Conservation (phyloP, 768 basidiomycete genomes). For the Lactarius evosmus region DNA sequence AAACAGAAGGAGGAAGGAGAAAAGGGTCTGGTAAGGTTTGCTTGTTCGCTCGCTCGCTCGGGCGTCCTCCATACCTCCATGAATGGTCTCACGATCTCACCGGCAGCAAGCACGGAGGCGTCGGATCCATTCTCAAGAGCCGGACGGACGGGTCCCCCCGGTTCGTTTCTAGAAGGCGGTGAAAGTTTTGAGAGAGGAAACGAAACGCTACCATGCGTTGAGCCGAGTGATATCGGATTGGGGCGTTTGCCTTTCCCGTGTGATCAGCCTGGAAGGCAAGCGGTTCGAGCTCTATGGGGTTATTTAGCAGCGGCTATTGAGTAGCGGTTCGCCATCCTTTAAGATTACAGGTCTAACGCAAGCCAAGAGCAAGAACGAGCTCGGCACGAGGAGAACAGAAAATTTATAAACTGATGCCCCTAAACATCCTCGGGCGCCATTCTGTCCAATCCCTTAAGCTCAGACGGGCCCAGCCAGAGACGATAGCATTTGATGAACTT, state of each 20-base stretch:
- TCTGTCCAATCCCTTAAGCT: not conserved
- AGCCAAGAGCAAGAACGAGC: not conserved
- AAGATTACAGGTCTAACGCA: not conserved
- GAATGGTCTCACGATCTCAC: not conserved
- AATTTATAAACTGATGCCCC: not conserved
- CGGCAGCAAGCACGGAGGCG: not conserved
- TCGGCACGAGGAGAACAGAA: not conserved
- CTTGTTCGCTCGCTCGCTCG: not conserved
- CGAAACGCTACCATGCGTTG: not conserved
- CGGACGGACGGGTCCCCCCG: not conserved
- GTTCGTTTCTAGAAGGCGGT: too few relatives aligned
- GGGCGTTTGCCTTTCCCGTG: slow-evolving; percentile 5
- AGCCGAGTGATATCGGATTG: not conserved
- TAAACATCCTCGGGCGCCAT: not conserved
- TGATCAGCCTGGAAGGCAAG: not conserved
- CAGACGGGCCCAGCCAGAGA: not conserved
- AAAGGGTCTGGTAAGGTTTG: not conserved
- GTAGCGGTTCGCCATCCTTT: not conserved
- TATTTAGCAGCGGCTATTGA: too few relatives aligned
- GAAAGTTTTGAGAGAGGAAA: not conserved
- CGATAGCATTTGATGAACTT: not conserved
- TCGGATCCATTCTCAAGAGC: not conserved
- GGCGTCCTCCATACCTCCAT: not conserved
- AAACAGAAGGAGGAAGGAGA: not conserved
- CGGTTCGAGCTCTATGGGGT: slow-evolving; percentile 3